phyloP scores from a whole-genome alignment of 306 rosid species.

The Prunus mira region DNA sequence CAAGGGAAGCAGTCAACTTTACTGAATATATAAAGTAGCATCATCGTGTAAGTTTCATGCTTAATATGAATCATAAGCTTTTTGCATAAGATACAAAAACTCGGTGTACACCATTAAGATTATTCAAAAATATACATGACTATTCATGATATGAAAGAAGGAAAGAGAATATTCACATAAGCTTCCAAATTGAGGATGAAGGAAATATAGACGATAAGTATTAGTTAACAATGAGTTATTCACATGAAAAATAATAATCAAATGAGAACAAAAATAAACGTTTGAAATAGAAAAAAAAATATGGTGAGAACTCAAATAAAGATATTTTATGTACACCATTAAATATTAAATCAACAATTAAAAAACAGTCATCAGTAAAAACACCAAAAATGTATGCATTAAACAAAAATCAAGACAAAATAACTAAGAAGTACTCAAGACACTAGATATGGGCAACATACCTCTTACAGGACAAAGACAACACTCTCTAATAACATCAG shows the following conservation, averaged over 20 bases:
- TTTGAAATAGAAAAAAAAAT: not conserved
- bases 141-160: not conserved
- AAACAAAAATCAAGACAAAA: constrained; percentile 4
- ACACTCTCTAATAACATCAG: constrained; percentile 81
- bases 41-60: not conserved
- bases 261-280: not conserved
- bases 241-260: not conserved
- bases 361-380: not conserved
- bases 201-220: not conserved
- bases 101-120: not conserved
- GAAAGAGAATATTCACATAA: not conserved
- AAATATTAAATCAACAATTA: not conserved
- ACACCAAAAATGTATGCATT: constrained; percentile 8
- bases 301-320: not conserved
- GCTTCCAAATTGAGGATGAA: not conserved
- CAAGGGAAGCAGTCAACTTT: constrained; percentile 9
- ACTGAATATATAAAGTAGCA: not conserved
- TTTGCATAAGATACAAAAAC: not conserved
- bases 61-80: not conserved
- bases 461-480: constrained; percentile 99
- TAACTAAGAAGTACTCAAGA: constrained; percentile 21
- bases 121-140: not conserved
- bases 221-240: not conserved
- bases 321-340: not conserved
- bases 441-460: constrained; percentile 29